phyloP scores from a whole-genome alignment of 192 early-diverging fungal genomes.

The Rhizoclosmatium sp. region DNA sequence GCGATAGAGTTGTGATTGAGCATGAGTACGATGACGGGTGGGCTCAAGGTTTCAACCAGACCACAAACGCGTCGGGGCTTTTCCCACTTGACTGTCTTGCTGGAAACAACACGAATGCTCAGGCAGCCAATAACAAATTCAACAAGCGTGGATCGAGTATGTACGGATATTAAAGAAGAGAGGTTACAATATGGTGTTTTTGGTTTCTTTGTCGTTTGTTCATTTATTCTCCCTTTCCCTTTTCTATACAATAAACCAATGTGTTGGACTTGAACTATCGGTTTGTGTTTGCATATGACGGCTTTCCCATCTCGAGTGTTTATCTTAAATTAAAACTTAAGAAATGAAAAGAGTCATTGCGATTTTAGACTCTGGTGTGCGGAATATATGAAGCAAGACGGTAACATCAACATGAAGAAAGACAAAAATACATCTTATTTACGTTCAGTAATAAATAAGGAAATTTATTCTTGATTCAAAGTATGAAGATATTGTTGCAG shows the following conservation, averaged over 20 bases:
- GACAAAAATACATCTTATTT: too few relatives aligned
- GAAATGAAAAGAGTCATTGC: too few relatives aligned
- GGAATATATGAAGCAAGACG: too few relatives aligned
- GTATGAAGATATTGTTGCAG: conserved; percentile 23
- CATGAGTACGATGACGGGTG: conserved; percentile 12
- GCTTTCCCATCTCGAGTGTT: too few relatives aligned
- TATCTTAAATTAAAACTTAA: too few relatives aligned
- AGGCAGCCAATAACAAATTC: not conserved
- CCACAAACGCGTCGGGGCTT: conserved; percentile 9
- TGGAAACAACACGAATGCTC: not conserved
- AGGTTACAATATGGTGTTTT: not conserved
- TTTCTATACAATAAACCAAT: too few relatives aligned
- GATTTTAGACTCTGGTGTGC: too few relatives aligned
- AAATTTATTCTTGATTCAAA: not conserved
- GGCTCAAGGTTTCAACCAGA: conserved; percentile 27
- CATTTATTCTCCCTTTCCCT: too few relatives aligned
- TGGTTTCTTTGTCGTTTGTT: not conserved
- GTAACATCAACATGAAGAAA: too few relatives aligned
- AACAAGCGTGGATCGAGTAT: conserved; percentile 28
- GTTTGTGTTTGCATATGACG: too few relatives aligned
- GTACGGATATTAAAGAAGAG: conserved; percentile 3
- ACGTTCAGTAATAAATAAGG: too few relatives aligned
- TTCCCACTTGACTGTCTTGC: conserved; percentile 23
- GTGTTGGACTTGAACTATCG: too few relatives aligned
- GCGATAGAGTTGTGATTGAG: not conserved